These are phyloP conservation scores for Parasitella parasitica DNA, from an alignment of 371 early-diverging fungal genomes.

Conservation along the genomic window DNA sequence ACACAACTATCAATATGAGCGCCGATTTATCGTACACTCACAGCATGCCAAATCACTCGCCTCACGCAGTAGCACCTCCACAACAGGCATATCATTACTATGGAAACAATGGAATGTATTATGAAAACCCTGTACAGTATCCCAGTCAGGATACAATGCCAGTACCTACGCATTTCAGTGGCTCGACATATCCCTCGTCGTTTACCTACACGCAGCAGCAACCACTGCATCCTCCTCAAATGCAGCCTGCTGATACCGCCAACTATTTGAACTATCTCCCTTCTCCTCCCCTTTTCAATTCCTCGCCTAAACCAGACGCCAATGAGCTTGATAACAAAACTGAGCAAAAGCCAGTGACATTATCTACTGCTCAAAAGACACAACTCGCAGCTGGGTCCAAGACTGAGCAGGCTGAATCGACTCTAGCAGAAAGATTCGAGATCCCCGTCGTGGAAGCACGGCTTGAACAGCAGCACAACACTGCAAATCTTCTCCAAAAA, in stretches of 20 bases:
- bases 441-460: neutral
- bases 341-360: neutral
- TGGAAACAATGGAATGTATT: neutral
- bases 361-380: neutral
- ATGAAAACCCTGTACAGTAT: neutral
- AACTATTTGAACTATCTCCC: neutral
- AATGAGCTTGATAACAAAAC: neutral
- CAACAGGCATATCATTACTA: neutral
- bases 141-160: neutral
- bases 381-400: neutral
- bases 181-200: neutral
- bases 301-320: neutral
- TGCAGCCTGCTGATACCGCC: neutral
- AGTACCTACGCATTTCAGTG: neutral
- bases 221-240: neutral
- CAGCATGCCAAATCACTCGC: neutral
- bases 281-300: neutral
- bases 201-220: neutral
- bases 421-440: neutral
- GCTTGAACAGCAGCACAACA: neutral
- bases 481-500: neutral
- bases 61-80: neutral
- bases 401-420: neutral
- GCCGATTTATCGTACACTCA: neutral
- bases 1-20: neutral